A percentile compares a stretch with the other conserved stretches of the same genome.
These are phyloP conservation scores for Mycogone perniciosa DNA, from an alignment of 2,329 filamentous ascomycete genomes.

Conservation along the genomic window DNA sequence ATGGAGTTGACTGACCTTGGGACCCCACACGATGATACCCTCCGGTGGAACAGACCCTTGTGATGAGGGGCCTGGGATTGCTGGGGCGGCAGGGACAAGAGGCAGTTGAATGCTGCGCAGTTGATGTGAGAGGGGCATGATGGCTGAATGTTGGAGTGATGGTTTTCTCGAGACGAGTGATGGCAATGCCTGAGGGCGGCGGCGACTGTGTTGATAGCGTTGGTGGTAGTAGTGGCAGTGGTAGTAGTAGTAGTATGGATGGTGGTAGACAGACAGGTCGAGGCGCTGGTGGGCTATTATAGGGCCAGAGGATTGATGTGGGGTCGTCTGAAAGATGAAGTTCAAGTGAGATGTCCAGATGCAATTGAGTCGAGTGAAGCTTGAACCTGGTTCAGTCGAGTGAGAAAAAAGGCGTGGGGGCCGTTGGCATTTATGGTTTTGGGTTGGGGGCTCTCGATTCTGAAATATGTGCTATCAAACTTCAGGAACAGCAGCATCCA, in stretches of 20 bases:
- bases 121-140: slow-evolving; percentile 8
- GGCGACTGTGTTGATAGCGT: not conserved
- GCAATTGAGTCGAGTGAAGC: slow-evolving; percentile 9
- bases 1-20: slow-evolving; percentile 11
- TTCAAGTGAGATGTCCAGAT: slow-evolving; percentile 1
- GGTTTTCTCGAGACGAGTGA: not conserved
- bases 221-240: not conserved
- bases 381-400: slow-evolving; percentile 9
- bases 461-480: slow-evolving; percentile 1
- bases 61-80: not conserved
- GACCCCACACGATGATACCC: slow-evolving; percentile 11
- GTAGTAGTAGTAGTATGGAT: not conserved
- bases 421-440: slow-evolving; percentile 28
- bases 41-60: not conserved
- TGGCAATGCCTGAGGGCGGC: not conserved
- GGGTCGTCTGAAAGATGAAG: slow-evolving; percentile 3
- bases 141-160: not conserved
- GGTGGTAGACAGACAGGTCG: not conserved
- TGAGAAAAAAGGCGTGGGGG: slow-evolving; percentile 19
- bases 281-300: not conserved
- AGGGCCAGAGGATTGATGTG: slow-evolving; percentile 6
- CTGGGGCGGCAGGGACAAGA: slow-evolving; percentile 1
- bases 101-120: slow-evolving; percentile 3
- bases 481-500: slow-evolving; percentile 6
- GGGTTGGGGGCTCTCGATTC: slow-evolving; percentile 11